phyloP scores from a whole-genome alignment of 805 yeast genomes.

The Wickerhamiella allomyrinae region DNA sequence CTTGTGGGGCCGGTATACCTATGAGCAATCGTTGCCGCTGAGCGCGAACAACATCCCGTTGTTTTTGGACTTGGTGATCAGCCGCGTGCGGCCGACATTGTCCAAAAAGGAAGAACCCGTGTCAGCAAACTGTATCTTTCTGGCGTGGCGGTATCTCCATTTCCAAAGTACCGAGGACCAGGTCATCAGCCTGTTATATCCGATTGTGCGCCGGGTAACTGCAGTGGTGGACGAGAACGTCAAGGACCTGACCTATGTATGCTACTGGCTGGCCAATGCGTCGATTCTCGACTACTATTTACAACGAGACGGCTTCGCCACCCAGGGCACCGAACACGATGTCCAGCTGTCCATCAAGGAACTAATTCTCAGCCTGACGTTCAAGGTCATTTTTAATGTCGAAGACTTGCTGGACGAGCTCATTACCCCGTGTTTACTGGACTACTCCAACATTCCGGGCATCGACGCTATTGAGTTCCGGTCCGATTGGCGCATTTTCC shows the following conservation, averaged over 20 bases:
- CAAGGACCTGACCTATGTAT: constrained; percentile 30
- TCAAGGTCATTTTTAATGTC: constrained; percentile 6
- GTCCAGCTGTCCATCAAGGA: constrained; percentile 10
- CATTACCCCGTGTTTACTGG: constrained; percentile 27
- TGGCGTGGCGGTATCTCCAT: constrained; percentile 28
- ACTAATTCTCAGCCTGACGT: constrained; percentile 7
- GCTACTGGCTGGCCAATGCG: constrained; percentile 80
- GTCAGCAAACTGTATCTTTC: constrained; percentile 30
- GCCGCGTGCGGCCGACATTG: constrained; percentile 26
- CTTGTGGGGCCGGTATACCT: constrained; percentile 29
- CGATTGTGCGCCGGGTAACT: constrained; percentile 24
- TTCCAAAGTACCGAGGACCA: constrained; percentile 24
- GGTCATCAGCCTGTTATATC: constrained; percentile 21
- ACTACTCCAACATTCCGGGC: constrained; percentile 74
- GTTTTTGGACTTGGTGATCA: constrained; percentile 26
- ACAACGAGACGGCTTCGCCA: constrained; percentile 35
- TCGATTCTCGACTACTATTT: constrained; percentile 68
- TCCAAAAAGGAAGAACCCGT: constrained; percentile 26
- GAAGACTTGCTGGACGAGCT: constrained; percentile 12
- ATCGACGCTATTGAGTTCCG: constrained; percentile 63
- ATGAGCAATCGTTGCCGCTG: constrained; percentile 29
- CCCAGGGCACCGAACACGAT: constrained; percentile 18
- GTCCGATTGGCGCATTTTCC: constrained; percentile 51
- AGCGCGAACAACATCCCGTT: constrained; percentile 25
- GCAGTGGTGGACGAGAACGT: constrained; percentile 20